Percentiles rank a stretch among this genome's conserved stretches.
Conservation (phyloP, 1,139 yeast species). For the Yamadazyma diddensiae region DNA sequence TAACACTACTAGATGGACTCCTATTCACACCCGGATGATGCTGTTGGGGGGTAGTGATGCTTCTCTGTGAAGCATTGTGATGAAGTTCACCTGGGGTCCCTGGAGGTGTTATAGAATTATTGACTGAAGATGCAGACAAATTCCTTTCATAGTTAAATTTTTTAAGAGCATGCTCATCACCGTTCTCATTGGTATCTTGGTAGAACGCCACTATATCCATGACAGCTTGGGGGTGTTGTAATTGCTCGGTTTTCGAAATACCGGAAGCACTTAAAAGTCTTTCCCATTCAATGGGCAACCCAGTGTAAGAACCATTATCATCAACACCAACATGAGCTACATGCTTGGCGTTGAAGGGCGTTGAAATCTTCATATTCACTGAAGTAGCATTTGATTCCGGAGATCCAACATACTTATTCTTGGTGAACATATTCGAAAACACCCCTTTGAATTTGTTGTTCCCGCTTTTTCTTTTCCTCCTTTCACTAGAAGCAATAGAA, state of each 20-base stretch:
- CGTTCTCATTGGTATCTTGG: slow-evolving; percentile 61
- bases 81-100: slow-evolving; percentile 19
- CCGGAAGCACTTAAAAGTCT: slow-evolving; percentile 80
- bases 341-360: slow-evolving; percentile 88
- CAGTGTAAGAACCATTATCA: slow-evolving; percentile 84
- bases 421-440: slow-evolving; percentile 40
- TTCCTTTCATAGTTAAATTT: slow-evolving; percentile 52
- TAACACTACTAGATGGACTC: slow-evolving; percentile 5
- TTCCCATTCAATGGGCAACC: slow-evolving; percentile 93
- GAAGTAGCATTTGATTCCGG: slow-evolving; percentile 19
- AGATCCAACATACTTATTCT: slow-evolving; percentile 18
- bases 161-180: slow-evolving; percentile 72
- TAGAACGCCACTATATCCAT: slow-evolving; percentile 89
- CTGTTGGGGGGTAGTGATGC: slow-evolving; percentile 10
- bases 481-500: slow-evolving; percentile 6
- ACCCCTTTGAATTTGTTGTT: slow-evolving; percentile 42
- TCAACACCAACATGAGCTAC: slow-evolving; percentile 93
- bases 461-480: slow-evolving; percentile 31
- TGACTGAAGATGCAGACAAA: slow-evolving; percentile 20
- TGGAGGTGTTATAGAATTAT: slow-evolving; percentile 26
- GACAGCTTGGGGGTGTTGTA: slow-evolving; percentile 90
- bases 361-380: slow-evolving; percentile 65
- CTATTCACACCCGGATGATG: neutral
- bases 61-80: slow-evolving; percentile 2
- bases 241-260: slow-evolving; percentile 78